These are phyloP conservation scores for Tetraselmis striata DNA, from an alignment of 139 green algal genomes.

Conservation along the genomic window DNA sequence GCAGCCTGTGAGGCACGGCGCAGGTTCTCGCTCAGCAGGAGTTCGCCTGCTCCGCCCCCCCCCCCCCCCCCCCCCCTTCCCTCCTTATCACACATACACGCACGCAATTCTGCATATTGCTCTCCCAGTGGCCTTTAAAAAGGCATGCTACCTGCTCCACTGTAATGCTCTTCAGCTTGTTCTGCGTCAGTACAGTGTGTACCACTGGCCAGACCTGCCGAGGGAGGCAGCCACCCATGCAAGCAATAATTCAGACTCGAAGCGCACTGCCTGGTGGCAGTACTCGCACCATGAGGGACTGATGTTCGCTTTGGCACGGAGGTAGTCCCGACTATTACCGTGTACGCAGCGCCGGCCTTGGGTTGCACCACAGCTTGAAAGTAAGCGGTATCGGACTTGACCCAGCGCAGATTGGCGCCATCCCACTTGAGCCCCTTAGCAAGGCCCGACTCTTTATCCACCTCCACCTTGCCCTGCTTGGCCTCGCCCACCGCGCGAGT, in stretches of 20 bases:
- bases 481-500: background rate
- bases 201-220: constrained; percentile 44
- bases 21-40: too few species aligned
- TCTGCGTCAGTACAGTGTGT: constrained; percentile 22
- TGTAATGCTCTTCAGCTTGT: constrained; percentile 28
- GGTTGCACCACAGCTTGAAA: background rate
- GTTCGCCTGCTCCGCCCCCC: too few species aligned
- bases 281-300: too few species aligned
- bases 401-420: background rate
- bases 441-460: background rate
- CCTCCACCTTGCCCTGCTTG: background rate
- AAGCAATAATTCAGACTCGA: too few species aligned
- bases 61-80: too few species aligned
- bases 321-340: too few species aligned
- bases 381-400: background rate
- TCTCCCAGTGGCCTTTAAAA: too few species aligned
- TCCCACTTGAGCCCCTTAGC: background rate
- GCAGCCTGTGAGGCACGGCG: too few species aligned
- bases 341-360: background rate
- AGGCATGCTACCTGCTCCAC: constrained; percentile 22
- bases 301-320: too few species aligned
- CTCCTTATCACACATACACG: too few species aligned
- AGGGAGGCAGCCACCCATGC: background rate
- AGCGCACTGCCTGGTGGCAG: too few species aligned
- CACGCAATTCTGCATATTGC: too few species aligned